Percentiles rank a stretch among this genome's conserved stretches.
phyloP scores from a whole-genome alignment of 768 basidiomycete genomes.

The Tephrocybe rancida region DNA sequence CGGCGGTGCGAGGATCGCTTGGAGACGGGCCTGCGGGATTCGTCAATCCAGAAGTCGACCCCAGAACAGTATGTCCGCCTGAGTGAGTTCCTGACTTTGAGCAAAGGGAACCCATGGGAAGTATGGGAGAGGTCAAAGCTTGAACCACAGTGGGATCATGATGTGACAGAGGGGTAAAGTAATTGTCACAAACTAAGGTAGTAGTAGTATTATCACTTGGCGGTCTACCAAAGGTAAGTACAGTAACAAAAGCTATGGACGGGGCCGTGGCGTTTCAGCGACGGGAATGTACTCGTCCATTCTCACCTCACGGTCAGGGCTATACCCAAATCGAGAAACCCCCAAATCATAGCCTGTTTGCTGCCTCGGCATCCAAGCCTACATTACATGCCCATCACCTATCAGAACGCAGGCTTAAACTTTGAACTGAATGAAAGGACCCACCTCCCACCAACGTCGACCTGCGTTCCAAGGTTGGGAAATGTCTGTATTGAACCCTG shows the following conservation, averaged over 20 bases:
- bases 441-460: slow-evolving; percentile 85
- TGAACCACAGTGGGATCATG: neutral
- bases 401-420: slow-evolving; percentile 5
- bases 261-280: slow-evolving; percentile 23
- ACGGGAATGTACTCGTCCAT: slow-evolving; percentile 51
- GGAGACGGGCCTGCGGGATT: slow-evolving; percentile 30
- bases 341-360: slow-evolving; percentile 46
- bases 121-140: neutral
- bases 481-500: slow-evolving; percentile 65
- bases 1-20: slow-evolving; percentile 52
- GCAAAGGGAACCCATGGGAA: slow-evolving; percentile 60
- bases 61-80: slow-evolving; percentile 52
- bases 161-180: slow-evolving; percentile 10
- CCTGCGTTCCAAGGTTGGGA: slow-evolving; percentile 56
- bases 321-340: slow-evolving; percentile 47
- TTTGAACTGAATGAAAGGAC: slow-evolving; percentile 24
- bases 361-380: slow-evolving; percentile 61
- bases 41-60: slow-evolving; percentile 33
- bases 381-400: slow-evolving; percentile 23
- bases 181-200: slow-evolving; percentile 4
- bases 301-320: slow-evolving; percentile 35
- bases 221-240: too few species aligned
- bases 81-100: slow-evolving; percentile 49
- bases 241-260: slow-evolving; percentile 1
- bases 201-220: neutral